Evolutionary conservation across 1,139 yeast species (phyloP).

Genomic region (Scheffersomyces illinoinensis): DNA sequence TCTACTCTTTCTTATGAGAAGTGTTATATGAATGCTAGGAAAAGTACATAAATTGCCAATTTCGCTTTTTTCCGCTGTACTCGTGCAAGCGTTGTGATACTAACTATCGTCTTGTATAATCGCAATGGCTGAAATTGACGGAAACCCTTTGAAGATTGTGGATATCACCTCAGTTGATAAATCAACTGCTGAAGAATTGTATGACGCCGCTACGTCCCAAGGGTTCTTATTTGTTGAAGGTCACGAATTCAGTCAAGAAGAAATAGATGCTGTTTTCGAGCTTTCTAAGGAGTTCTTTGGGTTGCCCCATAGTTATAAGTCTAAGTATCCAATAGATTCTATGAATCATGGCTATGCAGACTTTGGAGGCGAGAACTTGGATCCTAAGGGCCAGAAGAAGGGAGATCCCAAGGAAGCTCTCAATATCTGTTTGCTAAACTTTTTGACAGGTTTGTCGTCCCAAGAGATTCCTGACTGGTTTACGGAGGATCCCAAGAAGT

Average conservation of each 20-base stretch:
- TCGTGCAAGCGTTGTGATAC: background rate
- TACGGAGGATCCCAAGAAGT: slow-evolving; percentile 29
- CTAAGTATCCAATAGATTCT: slow-evolving; percentile 44
- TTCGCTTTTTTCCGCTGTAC: background rate
- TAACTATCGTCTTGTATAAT: background rate
- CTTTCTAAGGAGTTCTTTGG: slow-evolving; percentile 59
- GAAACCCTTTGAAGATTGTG: slow-evolving; percentile 50
- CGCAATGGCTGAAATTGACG: background rate
- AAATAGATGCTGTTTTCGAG: slow-evolving; percentile 55
- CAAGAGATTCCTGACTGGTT: slow-evolving; percentile 48
- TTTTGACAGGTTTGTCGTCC: slow-evolving; percentile 35
- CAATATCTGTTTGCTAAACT: slow-evolving; percentile 44
- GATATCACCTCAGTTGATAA: slow-evolving; percentile 52
- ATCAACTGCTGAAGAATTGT: slow-evolving; percentile 50
- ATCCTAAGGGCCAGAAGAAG: slow-evolving; percentile 48
- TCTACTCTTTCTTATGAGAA: background rate
- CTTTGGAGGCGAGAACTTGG: slow-evolving; percentile 60
- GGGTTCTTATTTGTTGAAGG: slow-evolving; percentile 78
- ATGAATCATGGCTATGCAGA: slow-evolving; percentile 65
- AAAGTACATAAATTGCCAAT: background rate
- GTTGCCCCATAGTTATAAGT: slow-evolving; percentile 51
- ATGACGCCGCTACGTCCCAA: slow-evolving; percentile 65
- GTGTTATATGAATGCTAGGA: too few species aligned
- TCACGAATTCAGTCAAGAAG: slow-evolving; percentile 60
- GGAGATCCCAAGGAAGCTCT: slow-evolving; percentile 67